A percentile compares a stretch with the other conserved stretches of the same genome.
Conservation (phyloP, 192 early-diverging fungal species). For the Coemansia sp. region DNA sequence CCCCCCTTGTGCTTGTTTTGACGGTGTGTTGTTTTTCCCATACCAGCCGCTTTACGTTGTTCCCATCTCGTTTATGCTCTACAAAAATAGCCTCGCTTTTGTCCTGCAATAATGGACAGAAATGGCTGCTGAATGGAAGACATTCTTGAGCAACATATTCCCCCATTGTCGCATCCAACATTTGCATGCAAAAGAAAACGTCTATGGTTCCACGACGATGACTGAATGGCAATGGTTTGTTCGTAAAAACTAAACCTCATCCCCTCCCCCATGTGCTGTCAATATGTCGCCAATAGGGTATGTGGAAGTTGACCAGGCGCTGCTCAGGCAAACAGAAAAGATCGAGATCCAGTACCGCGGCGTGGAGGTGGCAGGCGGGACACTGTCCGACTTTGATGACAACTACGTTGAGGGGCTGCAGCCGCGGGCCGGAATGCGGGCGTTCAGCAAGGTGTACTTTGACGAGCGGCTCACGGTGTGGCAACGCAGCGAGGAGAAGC, state of each 20-base stretch:
- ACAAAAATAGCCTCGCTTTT: too few species aligned
- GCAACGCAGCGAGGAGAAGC: constrained; percentile 6
- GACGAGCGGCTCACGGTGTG: constrained; percentile 49
- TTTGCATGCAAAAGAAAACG: too few species aligned
- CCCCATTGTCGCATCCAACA: too few species aligned
- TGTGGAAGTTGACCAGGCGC: constrained; percentile 19
- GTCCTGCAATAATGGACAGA: too few species aligned
- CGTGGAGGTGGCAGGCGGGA: constrained; percentile 45
- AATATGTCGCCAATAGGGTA: constrained; percentile 11
- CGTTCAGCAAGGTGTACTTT: constrained; percentile 45
- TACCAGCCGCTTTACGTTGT: too few species aligned
- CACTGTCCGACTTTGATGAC: constrained; percentile 43
- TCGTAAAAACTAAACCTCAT: not conserved
- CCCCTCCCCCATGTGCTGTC: not conserved
- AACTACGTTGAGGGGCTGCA: constrained; percentile 20
- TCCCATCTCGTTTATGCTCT: too few species aligned
- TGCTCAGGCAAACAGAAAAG: constrained; percentile 12
- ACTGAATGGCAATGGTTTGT: not conserved
- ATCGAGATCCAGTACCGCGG: constrained; percentile 47
- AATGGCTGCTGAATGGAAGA: too few species aligned
- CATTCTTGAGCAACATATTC: too few species aligned
- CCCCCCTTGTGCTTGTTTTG: too few species aligned
- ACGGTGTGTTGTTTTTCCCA: too few species aligned
- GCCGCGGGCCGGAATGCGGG: constrained; percentile 37
- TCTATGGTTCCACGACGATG: not conserved